A percentile compares a stretch with the other conserved stretches of the same genome.
Evolutionary conservation across 208 protist genomes (phyloP).

Genomic region (Acanthamoeba culbertsoni): DNA sequence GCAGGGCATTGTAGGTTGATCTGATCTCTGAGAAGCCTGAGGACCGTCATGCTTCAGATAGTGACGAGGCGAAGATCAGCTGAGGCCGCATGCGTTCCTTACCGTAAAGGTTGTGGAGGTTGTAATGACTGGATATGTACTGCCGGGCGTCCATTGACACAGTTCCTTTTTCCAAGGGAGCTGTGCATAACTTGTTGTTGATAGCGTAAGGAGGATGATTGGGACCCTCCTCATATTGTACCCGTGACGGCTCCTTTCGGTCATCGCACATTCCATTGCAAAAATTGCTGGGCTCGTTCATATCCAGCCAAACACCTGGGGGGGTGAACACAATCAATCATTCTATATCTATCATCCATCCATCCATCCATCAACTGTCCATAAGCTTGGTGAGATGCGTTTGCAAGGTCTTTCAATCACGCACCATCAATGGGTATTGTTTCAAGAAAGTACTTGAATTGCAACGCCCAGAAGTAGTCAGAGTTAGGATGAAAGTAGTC

Average conservation of each 20-base stretch:
- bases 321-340: neutral
- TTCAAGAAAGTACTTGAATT: conserved; percentile 69
- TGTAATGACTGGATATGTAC: conserved; percentile 75
- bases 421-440: conserved; percentile 75
- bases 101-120: conserved; percentile 86
- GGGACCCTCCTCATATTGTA: conserved; percentile 29
- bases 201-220: conserved; percentile 80
- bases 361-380: neutral
- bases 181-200: conserved; percentile 38
- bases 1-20: neutral
- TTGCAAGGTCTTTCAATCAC: neutral
- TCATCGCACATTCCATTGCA: conserved; percentile 71
- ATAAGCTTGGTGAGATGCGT: neutral
- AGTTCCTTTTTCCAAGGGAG: conserved; percentile 59
- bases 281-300: conserved; percentile 88
- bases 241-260: neutral
- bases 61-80: too few relatives aligned
- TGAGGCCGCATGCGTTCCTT: neutral
- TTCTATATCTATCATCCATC: too few relatives aligned
- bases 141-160: conserved; percentile 66
- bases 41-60: neutral
- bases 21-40: neutral
- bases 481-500: conserved; percentile 80
- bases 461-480: conserved; percentile 72
- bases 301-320: conserved; percentile 85